A percentile compares a stretch with the other conserved stretches of the same genome.
These are phyloP conservation scores for Fennellomyces sp. DNA, from an alignment of 371 early-diverging fungal genomes.

Conservation along the genomic window DNA sequence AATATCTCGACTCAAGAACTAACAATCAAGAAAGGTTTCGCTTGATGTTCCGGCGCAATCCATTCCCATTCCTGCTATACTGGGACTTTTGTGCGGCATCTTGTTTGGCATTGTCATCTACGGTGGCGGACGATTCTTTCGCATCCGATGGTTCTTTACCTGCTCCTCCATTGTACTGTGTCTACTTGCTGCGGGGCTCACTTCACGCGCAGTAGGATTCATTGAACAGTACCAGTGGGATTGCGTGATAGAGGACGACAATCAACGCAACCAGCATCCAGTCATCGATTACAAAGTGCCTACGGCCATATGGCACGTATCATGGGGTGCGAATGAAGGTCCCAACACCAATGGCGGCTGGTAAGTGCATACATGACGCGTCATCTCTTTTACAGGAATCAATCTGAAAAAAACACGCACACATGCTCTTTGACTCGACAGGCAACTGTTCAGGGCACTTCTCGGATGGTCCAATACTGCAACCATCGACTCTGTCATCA, in stretches of 20 bases:
- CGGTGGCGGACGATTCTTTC: constrained; percentile 67
- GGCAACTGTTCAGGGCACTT: constrained; percentile 73
- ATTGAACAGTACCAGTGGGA: constrained; percentile 65
- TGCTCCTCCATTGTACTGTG: constrained; percentile 71
- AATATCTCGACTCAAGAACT: constrained; percentile 58
- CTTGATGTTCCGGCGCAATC: constrained; percentile 63
- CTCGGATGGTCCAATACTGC: constrained; percentile 82
- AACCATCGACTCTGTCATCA: constrained; percentile 66
- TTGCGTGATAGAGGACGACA: constrained; percentile 50
- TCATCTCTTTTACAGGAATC: not conserved
- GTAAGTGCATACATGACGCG: constrained; percentile 2
- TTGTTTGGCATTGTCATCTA: constrained; percentile 73
- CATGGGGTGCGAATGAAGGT: constrained; percentile 39
- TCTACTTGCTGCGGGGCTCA: constrained; percentile 78
- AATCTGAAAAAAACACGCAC: not conserved
- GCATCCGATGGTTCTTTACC: constrained; percentile 77
- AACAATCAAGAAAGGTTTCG: constrained; percentile 66
- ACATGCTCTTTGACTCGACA: not conserved
- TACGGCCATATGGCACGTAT: constrained; percentile 38
- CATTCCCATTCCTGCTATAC: constrained; percentile 78
- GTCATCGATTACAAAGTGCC: constrained; percentile 39
- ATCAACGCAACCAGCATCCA: constrained; percentile 27
- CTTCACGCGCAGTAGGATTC: constrained; percentile 55
- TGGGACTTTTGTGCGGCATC: constrained; percentile 69
- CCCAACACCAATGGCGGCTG: constrained; percentile 34